Conservation (phyloP, 1,284 basidiomycete species). For the Malassezia obtusa region DNA sequence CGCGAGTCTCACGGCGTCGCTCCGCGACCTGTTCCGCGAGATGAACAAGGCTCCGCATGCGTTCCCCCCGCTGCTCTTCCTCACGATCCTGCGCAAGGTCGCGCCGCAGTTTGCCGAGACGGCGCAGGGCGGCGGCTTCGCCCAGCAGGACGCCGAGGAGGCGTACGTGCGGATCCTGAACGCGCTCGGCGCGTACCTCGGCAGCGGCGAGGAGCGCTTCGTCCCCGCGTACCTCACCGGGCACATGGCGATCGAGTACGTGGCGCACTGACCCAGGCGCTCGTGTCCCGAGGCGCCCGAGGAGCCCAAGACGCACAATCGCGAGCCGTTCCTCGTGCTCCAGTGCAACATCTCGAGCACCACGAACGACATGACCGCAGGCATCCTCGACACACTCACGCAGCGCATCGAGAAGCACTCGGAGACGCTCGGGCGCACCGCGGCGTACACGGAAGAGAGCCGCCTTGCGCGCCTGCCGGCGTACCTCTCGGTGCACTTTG, state of each 20-base stretch:
- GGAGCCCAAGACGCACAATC: slow-evolving; percentile 60
- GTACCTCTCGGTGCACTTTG: slow-evolving; percentile 78
- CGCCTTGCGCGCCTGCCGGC: slow-evolving; percentile 73
- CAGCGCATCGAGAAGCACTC: slow-evolving; percentile 79
- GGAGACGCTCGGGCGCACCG: slow-evolving; percentile 66
- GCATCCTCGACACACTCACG: slow-evolving; percentile 72
- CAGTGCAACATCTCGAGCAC: slow-evolving; percentile 79
- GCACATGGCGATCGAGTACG: slow-evolving; percentile 63
- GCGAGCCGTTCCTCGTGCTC: slow-evolving; percentile 73
- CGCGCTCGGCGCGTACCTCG: slow-evolving; percentile 51
- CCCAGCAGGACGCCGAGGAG: slow-evolving; percentile 96
- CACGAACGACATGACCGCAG: slow-evolving; percentile 81
- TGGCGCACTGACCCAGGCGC: slow-evolving; percentile 51
- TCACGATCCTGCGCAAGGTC: slow-evolving; percentile 61
- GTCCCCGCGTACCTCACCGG: slow-evolving; percentile 78
- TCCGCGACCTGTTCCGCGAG: slow-evolving; percentile 64
- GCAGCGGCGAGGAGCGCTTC: slow-evolving; percentile 50
- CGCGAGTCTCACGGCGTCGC: slow-evolving; percentile 51
- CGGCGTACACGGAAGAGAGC: slow-evolving; percentile 71
- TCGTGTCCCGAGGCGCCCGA: slow-evolving; percentile 60
- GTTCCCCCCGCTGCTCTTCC: slow-evolving; percentile 65
- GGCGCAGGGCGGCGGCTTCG: slow-evolving; percentile 52
- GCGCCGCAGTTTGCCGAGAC: slow-evolving; percentile 87
- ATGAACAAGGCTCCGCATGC: slow-evolving; percentile 69
- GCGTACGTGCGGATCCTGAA: slow-evolving; percentile 80